These are phyloP conservation scores for Monosporascus sp. DNA, from an alignment of 2,329 filamentous ascomycete species.

Conservation along the genomic window DNA sequence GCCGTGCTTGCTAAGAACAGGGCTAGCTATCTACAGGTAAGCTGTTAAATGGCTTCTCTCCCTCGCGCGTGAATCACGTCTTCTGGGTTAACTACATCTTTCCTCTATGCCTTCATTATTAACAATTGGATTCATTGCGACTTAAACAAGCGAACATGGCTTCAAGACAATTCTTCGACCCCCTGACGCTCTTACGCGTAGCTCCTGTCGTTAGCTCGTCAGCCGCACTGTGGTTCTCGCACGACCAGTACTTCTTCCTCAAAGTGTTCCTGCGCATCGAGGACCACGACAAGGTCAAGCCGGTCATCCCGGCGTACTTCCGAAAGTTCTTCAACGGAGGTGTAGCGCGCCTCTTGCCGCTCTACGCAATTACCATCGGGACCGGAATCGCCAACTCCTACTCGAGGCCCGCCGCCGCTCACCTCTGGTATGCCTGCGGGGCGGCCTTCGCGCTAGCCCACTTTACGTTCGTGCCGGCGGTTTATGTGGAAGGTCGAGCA, in stretches of 20 bases:
- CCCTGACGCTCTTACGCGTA: conserved; percentile 33
- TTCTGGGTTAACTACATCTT: no score
- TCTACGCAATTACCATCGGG: conserved; percentile 22
- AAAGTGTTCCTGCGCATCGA: conserved; percentile 27
- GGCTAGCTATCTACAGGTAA: no score
- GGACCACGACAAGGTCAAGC: conserved; percentile 26
- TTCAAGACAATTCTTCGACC: conserved; percentile 32
- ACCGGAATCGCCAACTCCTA: conserved; percentile 22
- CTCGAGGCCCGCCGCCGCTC: conserved; percentile 11
- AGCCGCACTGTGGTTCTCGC: conserved; percentile 38
- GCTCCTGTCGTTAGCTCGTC: conserved; percentile 43
- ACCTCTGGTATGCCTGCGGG: conserved; percentile 26
- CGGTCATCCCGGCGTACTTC: conserved; percentile 39
- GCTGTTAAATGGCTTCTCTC: no score
- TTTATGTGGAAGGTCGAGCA: conserved; percentile 24
- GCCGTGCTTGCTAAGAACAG: no score
- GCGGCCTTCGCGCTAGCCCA: conserved; percentile 24
- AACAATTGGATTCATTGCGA: no score
- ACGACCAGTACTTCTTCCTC: conserved; percentile 40
- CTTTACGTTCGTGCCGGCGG: conserved; percentile 26
- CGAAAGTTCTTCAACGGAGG: conserved; percentile 30
- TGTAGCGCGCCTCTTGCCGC: conserved; percentile 21
- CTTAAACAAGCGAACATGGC: conserved; percentile 25
- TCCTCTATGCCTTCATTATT: no score
- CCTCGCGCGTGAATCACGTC: no score